A percentile compares a stretch with the other conserved stretches of the same genome.
These are phyloP conservation scores for Hyaloscypha bicolor DNA, from an alignment of 495 filamentous ascomycete genomes.

Conservation along the genomic window DNA sequence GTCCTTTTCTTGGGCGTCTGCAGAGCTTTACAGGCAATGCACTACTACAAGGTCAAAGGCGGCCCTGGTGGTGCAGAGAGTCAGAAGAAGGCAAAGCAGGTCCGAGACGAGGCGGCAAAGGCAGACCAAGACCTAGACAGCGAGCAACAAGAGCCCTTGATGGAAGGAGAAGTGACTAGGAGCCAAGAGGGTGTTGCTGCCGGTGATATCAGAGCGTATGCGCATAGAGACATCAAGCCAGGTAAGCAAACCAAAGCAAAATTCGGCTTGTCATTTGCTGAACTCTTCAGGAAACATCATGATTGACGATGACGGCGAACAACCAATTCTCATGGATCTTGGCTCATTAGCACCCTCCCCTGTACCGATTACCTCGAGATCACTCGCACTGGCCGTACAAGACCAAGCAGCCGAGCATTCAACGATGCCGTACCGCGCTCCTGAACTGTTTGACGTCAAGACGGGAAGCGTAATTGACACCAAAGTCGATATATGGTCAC, in stretches of 20 bases:
- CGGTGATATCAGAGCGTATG: constrained; percentile 78
- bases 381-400: constrained; percentile 86
- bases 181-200: constrained; percentile 71
- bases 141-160: constrained; percentile 74
- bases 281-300: constrained; percentile 79
- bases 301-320: constrained; percentile 84
- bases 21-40: constrained; percentile 83
- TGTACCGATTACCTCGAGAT: constrained; percentile 89
- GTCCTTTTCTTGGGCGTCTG: constrained; percentile 90
- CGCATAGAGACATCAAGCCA: constrained; percentile 97
- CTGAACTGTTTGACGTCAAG: constrained; percentile 97
- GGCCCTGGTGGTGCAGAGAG: constrained; percentile 49
- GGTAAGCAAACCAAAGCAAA: constrained; percentile 50
- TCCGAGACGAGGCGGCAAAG: constrained; percentile 59
- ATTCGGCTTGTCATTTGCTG: not conserved
- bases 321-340: constrained; percentile 97
- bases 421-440: constrained; percentile 97
- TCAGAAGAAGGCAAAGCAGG: constrained; percentile 58
- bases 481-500: constrained; percentile 97
- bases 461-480: constrained; percentile 91
- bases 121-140: constrained; percentile 71
- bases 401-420: constrained; percentile 94
- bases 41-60: constrained; percentile 76
- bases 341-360: constrained; percentile 89
- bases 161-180: constrained; percentile 78